Base-by-base conservation (phyloP, 352 stramenopile species). In the Globisporangium spinosum region DNA sequence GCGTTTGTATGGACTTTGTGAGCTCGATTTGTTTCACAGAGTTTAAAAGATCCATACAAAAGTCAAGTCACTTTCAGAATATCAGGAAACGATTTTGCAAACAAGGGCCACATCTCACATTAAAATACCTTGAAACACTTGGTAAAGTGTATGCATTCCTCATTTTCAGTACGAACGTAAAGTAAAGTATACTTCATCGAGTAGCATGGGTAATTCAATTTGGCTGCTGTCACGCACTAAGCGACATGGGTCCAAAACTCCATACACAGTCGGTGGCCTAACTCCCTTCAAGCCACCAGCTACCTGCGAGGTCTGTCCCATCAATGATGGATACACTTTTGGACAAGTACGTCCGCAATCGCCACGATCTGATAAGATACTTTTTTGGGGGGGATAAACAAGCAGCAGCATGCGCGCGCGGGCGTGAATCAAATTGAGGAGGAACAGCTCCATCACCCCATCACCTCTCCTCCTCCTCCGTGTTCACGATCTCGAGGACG, bases 281-380 rank as follows among this genome's bases (percentile, higher is more conserved):
- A 22, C 0, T 1, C 2, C 9, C 15, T 15, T 22, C 25, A 32
- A n/a, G 15, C 15, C 54, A 59, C 27, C 15, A 40, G 40, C 13
- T n/a, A 15, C 2, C 12, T 27, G 9, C 12, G 25, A 35, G 10
- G 40, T 49, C 54, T 57, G n/a, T 57, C 51, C 49, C 25, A 40
- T 10, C 54, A 59, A 40, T 40, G 27, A 34, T 59, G 25, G 54
- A 27, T 59, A 40, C 54, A 59, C 15, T 59, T 59, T 59, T 38
- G 23, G 1, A 12, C 23, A 17, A 9, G 17, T 8, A 23, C 53
- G 10, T 58, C 25, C 4, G 10, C 25, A 32, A 57, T 34, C 51
- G 17, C 5, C 10, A 29, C 17, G 53, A 32, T 38, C 53, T 58
- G 53, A 58, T 35, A 29, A 29, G 51, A 32, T 57, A 25, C 3